Base-by-base conservation (phyloP, 495 filamentous ascomycete species). In the Penicillium fimorum region DNA sequence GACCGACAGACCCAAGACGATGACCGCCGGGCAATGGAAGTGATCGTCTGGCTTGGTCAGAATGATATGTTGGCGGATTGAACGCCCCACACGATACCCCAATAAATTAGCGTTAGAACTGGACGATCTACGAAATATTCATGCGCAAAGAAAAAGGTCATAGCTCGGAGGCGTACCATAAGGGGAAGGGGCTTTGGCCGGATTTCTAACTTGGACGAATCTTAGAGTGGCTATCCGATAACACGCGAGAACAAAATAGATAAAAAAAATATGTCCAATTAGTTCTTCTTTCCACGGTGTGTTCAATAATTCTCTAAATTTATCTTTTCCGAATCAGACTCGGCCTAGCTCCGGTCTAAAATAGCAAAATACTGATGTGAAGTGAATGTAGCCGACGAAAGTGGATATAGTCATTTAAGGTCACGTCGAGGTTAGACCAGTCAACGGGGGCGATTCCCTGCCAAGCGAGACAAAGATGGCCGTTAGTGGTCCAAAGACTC, bases 1-100 rank as follows among this genome's bases (percentile, higher is more conserved):
- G 76, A 76, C 37, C 78, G 70, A 35, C 75, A 80, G 55, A 74
- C 74, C 53, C 66, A 73, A 48, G 73, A 76, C 37, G 74, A 78
- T 17, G 68, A 77, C 49, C 69, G 67, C 17, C 71, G 67, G 42
- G 64, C 73, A 5, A 72, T 79, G 72, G 70, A 79, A 61, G 70
- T 71, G 25, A 79, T 80, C 32, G 49, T 57, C 38, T 75, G 70
- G 70, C 61, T 81, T 8, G 78, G 78, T 11, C 69, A 76, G 17
- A 72, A 73, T 44, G 74, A 77, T 12, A 22, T 69, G 24, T 48
- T 75, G 32, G 29, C 42, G 25, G 25, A 27, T 9, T n/a, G 30
- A 18, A n/a, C 33, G 50, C 50, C 30, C 42, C 30, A 24, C 25
- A 52, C 17, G 22, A 57, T 54, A 51, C 56, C 56, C 48, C 52